phyloP scores from a whole-genome alignment of 345 rosid species.

The Camelina laxa region DNA sequence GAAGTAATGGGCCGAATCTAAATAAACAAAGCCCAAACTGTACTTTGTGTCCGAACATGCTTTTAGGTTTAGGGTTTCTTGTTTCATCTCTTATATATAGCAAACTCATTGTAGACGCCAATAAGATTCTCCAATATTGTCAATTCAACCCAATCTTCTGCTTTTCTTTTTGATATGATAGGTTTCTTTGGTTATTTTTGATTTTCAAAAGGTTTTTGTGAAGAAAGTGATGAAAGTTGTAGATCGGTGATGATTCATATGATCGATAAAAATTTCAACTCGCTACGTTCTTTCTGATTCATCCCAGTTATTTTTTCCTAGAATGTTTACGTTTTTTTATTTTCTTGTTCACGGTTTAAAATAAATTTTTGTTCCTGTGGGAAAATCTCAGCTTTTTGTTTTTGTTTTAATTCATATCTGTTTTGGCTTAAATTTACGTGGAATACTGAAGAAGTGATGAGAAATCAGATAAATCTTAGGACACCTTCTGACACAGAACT shows the following conservation, averaged over 20 bases:
- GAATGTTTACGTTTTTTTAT: neutral
- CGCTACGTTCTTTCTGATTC: slow-evolving; percentile 52
- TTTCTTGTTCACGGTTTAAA: neutral
- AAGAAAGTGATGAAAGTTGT: slow-evolving; percentile 46
- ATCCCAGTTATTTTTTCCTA: neutral
- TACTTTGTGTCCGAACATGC: slow-evolving; percentile 4
- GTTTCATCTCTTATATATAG: slow-evolving; percentile 21
- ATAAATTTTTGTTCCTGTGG: too few relatives aligned
- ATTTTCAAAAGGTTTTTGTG: neutral
- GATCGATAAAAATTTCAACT: slow-evolving; percentile 42
- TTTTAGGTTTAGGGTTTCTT: slow-evolving; percentile 33
- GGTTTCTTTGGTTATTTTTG: neutral
- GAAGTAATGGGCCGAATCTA: neutral
- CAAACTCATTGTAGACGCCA: neutral
- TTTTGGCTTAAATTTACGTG: neutral
- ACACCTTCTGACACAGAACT: slow-evolving; percentile 63
- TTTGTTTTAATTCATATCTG: neutral
- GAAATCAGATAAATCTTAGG: slow-evolving; percentile 57
- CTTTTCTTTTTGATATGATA: neutral
- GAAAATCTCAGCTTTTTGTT: neutral
- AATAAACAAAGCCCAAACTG: neutral
- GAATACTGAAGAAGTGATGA: slow-evolving; percentile 47
- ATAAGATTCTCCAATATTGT: neutral
- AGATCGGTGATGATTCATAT: slow-evolving; percentile 36
- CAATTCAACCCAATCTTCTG: neutral